phyloP scores from a whole-genome alignment of 441 rosid species.

The Oxalis stricta region DNA sequence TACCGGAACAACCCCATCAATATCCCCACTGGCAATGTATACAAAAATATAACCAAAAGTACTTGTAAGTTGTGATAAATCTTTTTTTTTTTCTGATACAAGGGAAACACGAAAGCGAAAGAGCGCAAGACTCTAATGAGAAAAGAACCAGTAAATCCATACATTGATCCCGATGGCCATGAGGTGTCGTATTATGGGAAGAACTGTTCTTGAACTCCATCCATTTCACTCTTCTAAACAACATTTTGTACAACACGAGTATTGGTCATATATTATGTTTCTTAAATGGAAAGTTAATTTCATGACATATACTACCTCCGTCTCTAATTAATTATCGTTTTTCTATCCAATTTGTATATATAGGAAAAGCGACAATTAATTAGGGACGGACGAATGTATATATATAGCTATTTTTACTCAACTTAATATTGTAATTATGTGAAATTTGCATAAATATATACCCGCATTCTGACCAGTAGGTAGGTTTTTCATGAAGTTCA shows the following conservation, averaged over 20 bases:
- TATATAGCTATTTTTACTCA: too few relatives aligned
- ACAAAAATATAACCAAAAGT: neutral
- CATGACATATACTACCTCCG: too few relatives aligned
- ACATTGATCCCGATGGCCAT: slow-evolving; percentile 15
- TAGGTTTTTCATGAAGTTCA: slow-evolving; percentile 25
- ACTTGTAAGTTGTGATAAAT: neutral
- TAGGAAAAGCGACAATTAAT: too few relatives aligned
- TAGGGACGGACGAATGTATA: too few relatives aligned
- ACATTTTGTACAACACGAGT: too few relatives aligned
- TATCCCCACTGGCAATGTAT: slow-evolving; percentile 23
- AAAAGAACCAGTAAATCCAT: slow-evolving; percentile 22
- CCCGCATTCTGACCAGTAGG: slow-evolving; percentile 24
- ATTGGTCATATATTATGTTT: too few relatives aligned
- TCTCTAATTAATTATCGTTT: too few relatives aligned
- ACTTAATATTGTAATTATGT: too few relatives aligned
- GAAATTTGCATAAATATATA: too few relatives aligned
- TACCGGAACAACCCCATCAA: slow-evolving; percentile 22
- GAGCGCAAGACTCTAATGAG: neutral
- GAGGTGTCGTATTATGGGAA: slow-evolving; percentile 24
- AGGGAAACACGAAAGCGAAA: too few relatives aligned
- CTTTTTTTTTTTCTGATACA: neutral
- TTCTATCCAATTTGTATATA: too few relatives aligned
- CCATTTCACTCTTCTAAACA: slow-evolving; percentile 9
- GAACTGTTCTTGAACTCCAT: slow-evolving; percentile 18
- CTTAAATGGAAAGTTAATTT: too few relatives aligned